Conservation (phyloP, 2,329 filamentous ascomycete genomes). For the Trichophyton equinum region DNA sequence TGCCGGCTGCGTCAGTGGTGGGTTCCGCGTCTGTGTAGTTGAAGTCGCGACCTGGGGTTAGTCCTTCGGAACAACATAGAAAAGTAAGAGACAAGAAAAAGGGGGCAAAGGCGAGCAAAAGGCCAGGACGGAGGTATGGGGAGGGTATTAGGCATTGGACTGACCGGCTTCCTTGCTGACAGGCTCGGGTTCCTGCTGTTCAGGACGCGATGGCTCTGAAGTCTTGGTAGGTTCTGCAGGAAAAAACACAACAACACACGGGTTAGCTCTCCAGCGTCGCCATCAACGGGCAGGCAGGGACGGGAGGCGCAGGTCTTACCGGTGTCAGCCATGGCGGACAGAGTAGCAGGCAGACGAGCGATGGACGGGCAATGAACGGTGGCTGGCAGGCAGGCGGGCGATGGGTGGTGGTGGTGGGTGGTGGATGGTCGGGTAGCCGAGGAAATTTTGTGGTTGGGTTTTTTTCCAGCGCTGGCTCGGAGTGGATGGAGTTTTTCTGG, state of each 20-base stretch:
- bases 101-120: neutral
- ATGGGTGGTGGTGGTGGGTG: neutral
- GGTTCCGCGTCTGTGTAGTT: slow-evolving; percentile 11
- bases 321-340: slow-evolving; percentile 28
- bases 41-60: slow-evolving; percentile 2
- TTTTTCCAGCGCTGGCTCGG: slow-evolving; percentile 7
- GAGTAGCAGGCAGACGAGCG: neutral
- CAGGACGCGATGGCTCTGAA: slow-evolving; percentile 15
- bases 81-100: neutral
- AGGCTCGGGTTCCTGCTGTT: slow-evolving; percentile 16
- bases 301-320: slow-evolving; percentile 21
- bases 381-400: slow-evolving; percentile 4
- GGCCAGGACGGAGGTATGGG: neutral
- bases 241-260: neutral
- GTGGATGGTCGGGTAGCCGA: slow-evolving; percentile 8
- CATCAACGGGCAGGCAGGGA: neutral
- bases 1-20: slow-evolving; percentile 19
- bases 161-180: slow-evolving; percentile 19
- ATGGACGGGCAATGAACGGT: neutral
- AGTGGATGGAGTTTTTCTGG: slow-evolving; percentile 13
- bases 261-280: slow-evolving; percentile 11
- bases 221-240: slow-evolving; percentile 15
- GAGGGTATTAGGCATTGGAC: slow-evolving; percentile 17
- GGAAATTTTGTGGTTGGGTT: slow-evolving; percentile 18
- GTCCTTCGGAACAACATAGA: neutral